Evolutionary conservation across 257 asterid species (phyloP).

Genomic region (Marsdenia floribunda): DNA sequence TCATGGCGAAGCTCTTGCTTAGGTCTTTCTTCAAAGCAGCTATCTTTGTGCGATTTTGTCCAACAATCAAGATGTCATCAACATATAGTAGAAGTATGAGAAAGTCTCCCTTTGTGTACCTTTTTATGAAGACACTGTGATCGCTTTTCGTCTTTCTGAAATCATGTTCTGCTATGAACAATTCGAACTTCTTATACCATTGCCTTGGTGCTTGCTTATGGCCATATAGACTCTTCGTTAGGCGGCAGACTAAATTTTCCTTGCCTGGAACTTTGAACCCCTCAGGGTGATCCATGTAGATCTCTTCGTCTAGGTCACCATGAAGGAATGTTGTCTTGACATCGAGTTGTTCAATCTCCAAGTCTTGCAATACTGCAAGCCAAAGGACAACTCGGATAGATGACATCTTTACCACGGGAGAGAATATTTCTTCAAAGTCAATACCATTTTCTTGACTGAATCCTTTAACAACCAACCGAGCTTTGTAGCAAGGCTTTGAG

Average conservation of each 20-base stretch:
- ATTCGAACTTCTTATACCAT: not conserved
- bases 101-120: no score
- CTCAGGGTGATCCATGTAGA: not conserved
- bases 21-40: no score
- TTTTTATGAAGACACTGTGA: no score
- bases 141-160: no score
- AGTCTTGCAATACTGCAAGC: not conserved
- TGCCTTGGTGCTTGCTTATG: not conserved
- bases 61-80: no score
- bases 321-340: constrained; percentile 16
- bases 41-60: no score
- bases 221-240: not conserved
- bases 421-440: not conserved
- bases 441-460: not conserved
- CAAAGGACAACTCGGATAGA: not conserved
- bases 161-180: no score
- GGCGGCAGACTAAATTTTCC: not conserved
- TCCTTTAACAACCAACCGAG: not conserved
- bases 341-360: constrained; percentile 13
- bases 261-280: not conserved
- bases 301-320: not conserved
- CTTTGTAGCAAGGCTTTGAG: not conserved
- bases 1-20: no score
- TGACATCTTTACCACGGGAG: constrained; percentile 4
- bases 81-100: no score